These are phyloP conservation scores for Cynara cardunculus DNA, from an alignment of 129 eudicot genomes.

Conservation along the genomic window DNA sequence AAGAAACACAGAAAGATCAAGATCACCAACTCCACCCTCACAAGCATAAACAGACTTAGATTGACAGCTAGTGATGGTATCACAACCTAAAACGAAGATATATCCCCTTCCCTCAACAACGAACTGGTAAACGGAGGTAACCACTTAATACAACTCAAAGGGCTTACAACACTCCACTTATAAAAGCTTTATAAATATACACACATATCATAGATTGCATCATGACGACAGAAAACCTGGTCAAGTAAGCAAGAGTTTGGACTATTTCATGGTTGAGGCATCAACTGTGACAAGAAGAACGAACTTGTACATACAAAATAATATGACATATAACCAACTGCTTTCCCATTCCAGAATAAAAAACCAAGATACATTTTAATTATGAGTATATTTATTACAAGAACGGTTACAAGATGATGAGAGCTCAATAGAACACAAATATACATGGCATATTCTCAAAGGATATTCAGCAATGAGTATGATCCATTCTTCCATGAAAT, in stretches of 20 bases:
- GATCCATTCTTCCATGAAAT: neutral
- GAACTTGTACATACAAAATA: neutral
- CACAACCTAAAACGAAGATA: neutral
- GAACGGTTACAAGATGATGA: neutral
- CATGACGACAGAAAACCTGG: neutral
- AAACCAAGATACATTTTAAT: neutral
- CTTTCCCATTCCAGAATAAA: neutral
- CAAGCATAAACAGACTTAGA: neutral
- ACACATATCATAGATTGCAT: neutral
- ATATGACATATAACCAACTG: neutral
- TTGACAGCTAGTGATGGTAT: neutral
- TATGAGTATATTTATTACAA: neutral
- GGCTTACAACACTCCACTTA: neutral
- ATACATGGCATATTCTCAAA: neutral
- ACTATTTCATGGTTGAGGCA: neutral
- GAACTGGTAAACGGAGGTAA: neutral
- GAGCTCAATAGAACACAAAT: neutral
- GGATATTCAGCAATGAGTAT: neutral
- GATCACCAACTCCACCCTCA: neutral
- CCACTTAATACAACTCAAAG: neutral
- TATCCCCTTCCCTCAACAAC: neutral
- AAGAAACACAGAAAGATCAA: neutral
- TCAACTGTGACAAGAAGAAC: neutral
- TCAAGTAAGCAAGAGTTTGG: neutral
- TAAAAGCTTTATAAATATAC: neutral